These are phyloP conservation scores for Fragaria iinumae DNA, from an alignment of 306 rosid species.

Conservation along the genomic window DNA sequence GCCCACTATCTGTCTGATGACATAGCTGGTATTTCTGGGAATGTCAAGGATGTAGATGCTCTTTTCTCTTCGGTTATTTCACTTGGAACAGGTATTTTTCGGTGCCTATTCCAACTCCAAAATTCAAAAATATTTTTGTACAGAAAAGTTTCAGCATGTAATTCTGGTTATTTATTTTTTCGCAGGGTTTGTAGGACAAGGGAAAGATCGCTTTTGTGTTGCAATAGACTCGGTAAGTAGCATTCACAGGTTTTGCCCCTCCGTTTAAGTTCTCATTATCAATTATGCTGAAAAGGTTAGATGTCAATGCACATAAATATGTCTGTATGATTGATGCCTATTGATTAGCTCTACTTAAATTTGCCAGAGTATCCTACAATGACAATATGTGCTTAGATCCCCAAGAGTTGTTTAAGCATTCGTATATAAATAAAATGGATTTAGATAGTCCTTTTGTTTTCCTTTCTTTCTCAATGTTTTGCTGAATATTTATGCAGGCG, in stretches of 20 bases:
- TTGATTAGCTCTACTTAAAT: not conserved
- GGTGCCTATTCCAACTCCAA: not conserved
- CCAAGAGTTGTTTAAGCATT: not conserved
- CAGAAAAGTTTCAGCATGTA: not conserved
- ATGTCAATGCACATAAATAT: not conserved
- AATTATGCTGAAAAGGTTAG: slow-evolving; percentile 3
- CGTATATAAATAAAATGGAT: not conserved
- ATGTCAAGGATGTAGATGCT: slow-evolving; percentile 61
- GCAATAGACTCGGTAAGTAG: slow-evolving; percentile 77
- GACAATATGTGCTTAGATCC: not conserved
- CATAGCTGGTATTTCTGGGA: slow-evolving; percentile 41
- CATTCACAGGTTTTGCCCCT: not conserved
- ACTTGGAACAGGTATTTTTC: slow-evolving; percentile 61
- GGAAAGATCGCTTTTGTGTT: slow-evolving; percentile 51
- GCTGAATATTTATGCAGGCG: not conserved
- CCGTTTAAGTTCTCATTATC: not conserved
- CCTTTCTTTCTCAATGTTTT: not conserved
- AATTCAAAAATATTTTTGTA: too few species aligned
- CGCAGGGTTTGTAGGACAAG: slow-evolving; percentile 69
- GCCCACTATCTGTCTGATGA: slow-evolving; percentile 33
- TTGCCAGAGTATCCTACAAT: not conserved
- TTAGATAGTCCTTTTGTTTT: not conserved
- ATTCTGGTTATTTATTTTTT: slow-evolving; percentile 7
- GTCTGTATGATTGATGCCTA: not conserved
- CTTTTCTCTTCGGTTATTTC: slow-evolving; percentile 49